Evolutionary conservation across 768 basidiomycete genomes (phyloP).

Genomic region (Mycena amicta): DNA sequence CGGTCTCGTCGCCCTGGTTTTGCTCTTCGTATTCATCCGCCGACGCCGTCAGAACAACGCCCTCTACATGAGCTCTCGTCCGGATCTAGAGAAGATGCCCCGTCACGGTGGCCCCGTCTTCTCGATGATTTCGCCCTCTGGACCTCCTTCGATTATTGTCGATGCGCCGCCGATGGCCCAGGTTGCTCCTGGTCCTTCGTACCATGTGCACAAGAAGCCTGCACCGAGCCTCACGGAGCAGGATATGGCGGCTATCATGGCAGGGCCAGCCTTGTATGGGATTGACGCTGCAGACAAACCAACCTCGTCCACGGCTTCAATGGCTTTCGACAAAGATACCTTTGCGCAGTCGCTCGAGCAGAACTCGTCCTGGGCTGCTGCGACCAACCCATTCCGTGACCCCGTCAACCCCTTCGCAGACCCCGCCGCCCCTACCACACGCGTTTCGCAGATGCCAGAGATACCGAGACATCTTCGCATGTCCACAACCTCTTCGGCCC

Average conservation of each 20-base stretch:
- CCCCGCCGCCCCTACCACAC: constrained; percentile 20
- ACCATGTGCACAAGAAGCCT: constrained; percentile 1
- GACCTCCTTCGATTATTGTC: constrained; percentile 18
- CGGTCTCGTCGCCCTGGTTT: constrained; percentile 3
- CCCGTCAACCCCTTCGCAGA: constrained; percentile 21
- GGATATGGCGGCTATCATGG: constrained; percentile 6
- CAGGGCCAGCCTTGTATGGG: background rate
- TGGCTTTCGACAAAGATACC: constrained; percentile 14
- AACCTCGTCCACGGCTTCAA: constrained; percentile 4
- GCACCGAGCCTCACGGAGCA: constrained; percentile 1
- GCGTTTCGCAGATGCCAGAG: constrained; percentile 20
- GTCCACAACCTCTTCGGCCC: constrained; percentile 19
- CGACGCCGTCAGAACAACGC: constrained; percentile 17
- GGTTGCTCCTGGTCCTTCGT: background rate
- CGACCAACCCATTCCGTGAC: constrained; percentile 21
- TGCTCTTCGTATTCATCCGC: constrained; percentile 20
- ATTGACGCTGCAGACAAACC: constrained; percentile 16
- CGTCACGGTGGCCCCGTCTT: constrained; percentile 13
- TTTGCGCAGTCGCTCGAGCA: constrained; percentile 19
- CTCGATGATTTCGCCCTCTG: constrained; percentile 13
- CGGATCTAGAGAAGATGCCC: constrained; percentile 15
- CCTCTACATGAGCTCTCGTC: constrained; percentile 20
- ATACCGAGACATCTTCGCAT: constrained; percentile 20
- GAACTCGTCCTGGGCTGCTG: constrained; percentile 15
- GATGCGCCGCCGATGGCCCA: constrained; percentile 5